These are phyloP conservation scores for Jacaranda copaia DNA, from an alignment of 257 asterid species.

Conservation along the genomic window DNA sequence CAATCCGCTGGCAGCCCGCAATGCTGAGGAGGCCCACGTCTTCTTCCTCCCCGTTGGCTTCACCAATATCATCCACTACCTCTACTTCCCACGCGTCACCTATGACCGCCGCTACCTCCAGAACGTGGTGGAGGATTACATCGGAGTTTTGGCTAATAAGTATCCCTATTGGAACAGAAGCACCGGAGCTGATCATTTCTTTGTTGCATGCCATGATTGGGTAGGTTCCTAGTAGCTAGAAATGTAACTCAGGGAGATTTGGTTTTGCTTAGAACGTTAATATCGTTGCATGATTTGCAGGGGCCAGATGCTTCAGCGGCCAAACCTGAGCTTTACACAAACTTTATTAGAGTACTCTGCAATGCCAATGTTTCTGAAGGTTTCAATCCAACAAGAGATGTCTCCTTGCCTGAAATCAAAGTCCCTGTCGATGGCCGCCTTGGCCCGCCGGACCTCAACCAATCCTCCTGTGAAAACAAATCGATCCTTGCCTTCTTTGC, in stretches of 20 bases:
- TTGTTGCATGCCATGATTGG: slow-evolving; percentile 77
- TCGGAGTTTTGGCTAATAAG: slow-evolving; percentile 42
- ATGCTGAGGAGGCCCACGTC: slow-evolving; percentile 53
- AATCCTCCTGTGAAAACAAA: slow-evolving; percentile 20
- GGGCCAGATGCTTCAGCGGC: slow-evolving; percentile 52
- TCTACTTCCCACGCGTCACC: slow-evolving; percentile 40
- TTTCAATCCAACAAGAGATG: slow-evolving; percentile 58
- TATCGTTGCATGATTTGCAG: slow-evolving; percentile 33
- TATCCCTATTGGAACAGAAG: slow-evolving; percentile 66
- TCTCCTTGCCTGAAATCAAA: slow-evolving; percentile 61
- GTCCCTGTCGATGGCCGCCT: slow-evolving; percentile 17
- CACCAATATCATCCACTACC: slow-evolving; percentile 42
- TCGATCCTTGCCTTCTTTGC: slow-evolving; percentile 64
- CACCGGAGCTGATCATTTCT: slow-evolving; percentile 69
- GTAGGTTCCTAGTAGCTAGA: slow-evolving; percentile 27
- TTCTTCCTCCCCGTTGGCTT: slow-evolving; percentile 62
- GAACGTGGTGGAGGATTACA: slow-evolving; percentile 48
- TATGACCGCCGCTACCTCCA: slow-evolving; percentile 42
- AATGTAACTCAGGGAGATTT: too few relatives aligned
- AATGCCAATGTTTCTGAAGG: slow-evolving; percentile 73
- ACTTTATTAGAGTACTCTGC: slow-evolving; percentile 66
- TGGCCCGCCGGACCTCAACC: slow-evolving; percentile 45
- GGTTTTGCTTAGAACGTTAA: too few relatives aligned
- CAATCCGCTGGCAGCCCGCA: slow-evolving; percentile 26
- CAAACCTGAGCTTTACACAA: slow-evolving; percentile 42